Conservation (phyloP, 2,329 filamentous ascomycete genomes). For the Sporothrix protearum region DNA sequence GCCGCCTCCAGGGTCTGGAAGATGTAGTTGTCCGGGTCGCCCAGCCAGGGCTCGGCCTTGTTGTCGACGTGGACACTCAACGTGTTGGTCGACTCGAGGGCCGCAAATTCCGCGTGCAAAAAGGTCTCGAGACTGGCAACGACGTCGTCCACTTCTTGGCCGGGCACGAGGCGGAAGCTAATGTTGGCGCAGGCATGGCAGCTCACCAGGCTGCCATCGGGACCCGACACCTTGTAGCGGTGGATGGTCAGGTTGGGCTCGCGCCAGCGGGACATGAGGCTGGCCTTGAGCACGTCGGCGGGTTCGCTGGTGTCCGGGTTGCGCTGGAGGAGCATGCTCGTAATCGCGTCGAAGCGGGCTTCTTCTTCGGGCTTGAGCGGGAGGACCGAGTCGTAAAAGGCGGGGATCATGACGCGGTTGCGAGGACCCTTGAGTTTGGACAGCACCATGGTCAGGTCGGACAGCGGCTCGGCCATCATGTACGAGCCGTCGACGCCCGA, state of each 20-base stretch:
- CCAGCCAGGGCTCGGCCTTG: constrained; percentile 92
- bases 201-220: constrained; percentile 88
- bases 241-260: constrained; percentile 94
- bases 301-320: constrained; percentile 56
- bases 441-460: constrained; percentile 81
- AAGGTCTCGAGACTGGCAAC: constrained; percentile 64
- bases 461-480: constrained; percentile 84
- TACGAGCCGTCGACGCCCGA: constrained; percentile 95
- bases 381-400: constrained; percentile 82
- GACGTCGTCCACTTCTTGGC: constrained; percentile 81
- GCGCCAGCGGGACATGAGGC: constrained; percentile 89
- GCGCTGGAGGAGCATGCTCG: constrained; percentile 67
- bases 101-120: constrained; percentile 65
- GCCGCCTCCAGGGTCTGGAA: constrained; percentile 85
- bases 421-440: constrained; percentile 75
- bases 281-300: constrained; percentile 70
- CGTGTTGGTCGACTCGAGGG: constrained; percentile 74
- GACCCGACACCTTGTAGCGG: constrained; percentile 85
- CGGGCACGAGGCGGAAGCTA: constrained; percentile 87
- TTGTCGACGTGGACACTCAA: constrained; percentile 84
- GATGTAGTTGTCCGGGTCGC: constrained; percentile 84
- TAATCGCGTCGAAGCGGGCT: constrained; percentile 78
- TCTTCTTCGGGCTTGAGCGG: constrained; percentile 72
- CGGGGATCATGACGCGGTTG: constrained; percentile 78
- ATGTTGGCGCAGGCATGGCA: constrained; percentile 83